Percentiles rank a stretch among this genome's conserved stretches.
phyloP scores from a whole-genome alignment of 371 early-diverging fungal species.

The Rhizopus arrhizus region DNA sequence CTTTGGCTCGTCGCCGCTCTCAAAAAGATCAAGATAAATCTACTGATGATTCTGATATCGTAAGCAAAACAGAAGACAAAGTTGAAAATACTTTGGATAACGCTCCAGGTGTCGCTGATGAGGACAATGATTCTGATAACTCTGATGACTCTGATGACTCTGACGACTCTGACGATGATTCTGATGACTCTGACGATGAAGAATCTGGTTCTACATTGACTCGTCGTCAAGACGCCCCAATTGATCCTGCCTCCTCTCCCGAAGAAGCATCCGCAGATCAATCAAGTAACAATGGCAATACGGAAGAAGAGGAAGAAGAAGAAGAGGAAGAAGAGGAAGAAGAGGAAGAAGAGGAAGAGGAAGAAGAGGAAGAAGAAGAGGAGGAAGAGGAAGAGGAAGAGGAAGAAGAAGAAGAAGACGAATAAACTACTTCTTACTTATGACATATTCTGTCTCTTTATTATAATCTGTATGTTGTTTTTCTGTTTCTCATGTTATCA shows the following conservation, averaged over 20 bases:
- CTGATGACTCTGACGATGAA: background rate
- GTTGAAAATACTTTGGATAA: background rate
- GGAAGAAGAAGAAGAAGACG: conserved; percentile 10
- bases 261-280: background rate
- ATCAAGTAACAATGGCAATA: background rate
- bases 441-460: background rate
- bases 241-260: background rate
- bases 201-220: background rate
- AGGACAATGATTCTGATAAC: background rate
- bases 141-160: background rate
- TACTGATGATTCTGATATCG: background rate
- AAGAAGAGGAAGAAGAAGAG: background rate
- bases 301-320: background rate
- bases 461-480: background rate
- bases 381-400: conserved; percentile 3
- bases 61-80: background rate
- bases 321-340: conserved; percentile 1
- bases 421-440: conserved; percentile 4
- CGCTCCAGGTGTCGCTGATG: background rate
- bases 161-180: background rate
- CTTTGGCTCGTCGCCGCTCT: background rate
- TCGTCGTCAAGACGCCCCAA: background rate
- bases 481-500: background rate
- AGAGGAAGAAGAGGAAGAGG: background rate
- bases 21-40: background rate